Evolutionary conservation across 192 early-diverging fungal genomes (phyloP).

Genomic region (Coemansia sp.): DNA sequence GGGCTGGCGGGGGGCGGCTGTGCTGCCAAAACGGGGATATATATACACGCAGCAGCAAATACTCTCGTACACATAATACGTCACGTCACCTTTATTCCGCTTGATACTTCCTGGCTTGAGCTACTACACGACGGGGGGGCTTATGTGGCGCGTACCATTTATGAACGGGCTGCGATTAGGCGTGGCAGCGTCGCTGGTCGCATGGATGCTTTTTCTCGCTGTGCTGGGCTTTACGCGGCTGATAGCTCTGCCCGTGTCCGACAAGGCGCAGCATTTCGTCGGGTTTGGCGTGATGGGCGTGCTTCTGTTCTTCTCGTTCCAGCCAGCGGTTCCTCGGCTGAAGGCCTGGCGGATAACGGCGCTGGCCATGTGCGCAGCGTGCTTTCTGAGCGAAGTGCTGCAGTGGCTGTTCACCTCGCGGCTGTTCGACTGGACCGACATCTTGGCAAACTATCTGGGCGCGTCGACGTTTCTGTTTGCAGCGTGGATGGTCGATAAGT

Average conservation of each 20-base stretch:
- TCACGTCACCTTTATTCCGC: no score
- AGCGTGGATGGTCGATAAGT: conserved; percentile 40
- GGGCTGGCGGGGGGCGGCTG: no score
- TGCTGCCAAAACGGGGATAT: no score
- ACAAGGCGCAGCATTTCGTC: conserved; percentile 45
- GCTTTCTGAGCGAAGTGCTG: conserved; percentile 38
- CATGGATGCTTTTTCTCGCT: conserved; percentile 29
- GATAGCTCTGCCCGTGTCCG: conserved; percentile 17
- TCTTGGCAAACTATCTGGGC: conserved; percentile 38
- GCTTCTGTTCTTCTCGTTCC: conserved; percentile 39
- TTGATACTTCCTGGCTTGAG: no score
- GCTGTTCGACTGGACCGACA: conserved; percentile 38
- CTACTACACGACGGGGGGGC: no score
- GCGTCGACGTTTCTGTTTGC: conserved; percentile 32
- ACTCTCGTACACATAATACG: no score
- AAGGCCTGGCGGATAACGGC: conserved; percentile 24
- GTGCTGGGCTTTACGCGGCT: conserved; percentile 42
- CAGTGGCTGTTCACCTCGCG: conserved; percentile 36
- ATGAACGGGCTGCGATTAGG: conserved; percentile 2
- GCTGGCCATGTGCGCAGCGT: conserved; percentile 7
- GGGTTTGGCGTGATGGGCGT: conserved; percentile 35
- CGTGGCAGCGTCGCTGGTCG: conserved; percentile 8
- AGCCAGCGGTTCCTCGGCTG: conserved; percentile 21
- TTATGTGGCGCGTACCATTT: neutral
- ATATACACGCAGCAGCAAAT: no score